Evolutionary conservation across 148 eudicot species (phyloP), one percentile per base, ranked within the genome.

Genomic region (Rhododendron ovatum): DNA sequence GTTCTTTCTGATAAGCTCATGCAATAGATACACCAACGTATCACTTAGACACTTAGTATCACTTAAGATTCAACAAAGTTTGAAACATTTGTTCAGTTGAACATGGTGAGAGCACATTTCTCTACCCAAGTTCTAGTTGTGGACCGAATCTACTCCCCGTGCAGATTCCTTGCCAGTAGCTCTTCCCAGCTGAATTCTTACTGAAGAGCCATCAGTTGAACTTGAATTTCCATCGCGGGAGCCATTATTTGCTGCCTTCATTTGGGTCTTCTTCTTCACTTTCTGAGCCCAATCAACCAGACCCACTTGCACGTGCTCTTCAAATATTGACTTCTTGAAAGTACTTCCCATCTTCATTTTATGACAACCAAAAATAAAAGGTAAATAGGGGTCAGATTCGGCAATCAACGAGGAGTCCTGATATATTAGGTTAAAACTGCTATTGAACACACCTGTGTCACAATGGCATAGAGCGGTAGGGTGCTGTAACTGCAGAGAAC

Each of bases 271-370:
- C 22, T 45, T 82, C 87, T 61, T 89, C 22, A 85, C 90, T 50
- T 82, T 87, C 7, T 53, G 57, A 14, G 88, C 91, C 91, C 91
- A 89, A 9, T 30, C 91, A 10, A 74, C 61, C 0, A 89, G 63
- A 7, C 84, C 75, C 39, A 8, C 89, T 61, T 87, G 87, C 41
- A 85, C 76, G 5, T 85, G 83, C 9, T 89, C 91, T 0, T 87
- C 87, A 57, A 89, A 89, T 67, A 84, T 81, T 6, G 83, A 85
- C 71, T 37, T 89, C 83, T 87, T 89, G 83, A 89, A 87, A 18
- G 85, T 63, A 39, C 89, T 87, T 74, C 91, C 91, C 91, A 89
- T 89, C 91, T 89, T 75, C 43, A 71, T 69, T 67, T 24, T 30
- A 33, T 33, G 39, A 65, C 71, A 24, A 28, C 73, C 73, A 11